phyloP scores from a whole-genome alignment of 2,329 filamentous ascomycete species.

The Conoideocrella luteorostrata region DNA sequence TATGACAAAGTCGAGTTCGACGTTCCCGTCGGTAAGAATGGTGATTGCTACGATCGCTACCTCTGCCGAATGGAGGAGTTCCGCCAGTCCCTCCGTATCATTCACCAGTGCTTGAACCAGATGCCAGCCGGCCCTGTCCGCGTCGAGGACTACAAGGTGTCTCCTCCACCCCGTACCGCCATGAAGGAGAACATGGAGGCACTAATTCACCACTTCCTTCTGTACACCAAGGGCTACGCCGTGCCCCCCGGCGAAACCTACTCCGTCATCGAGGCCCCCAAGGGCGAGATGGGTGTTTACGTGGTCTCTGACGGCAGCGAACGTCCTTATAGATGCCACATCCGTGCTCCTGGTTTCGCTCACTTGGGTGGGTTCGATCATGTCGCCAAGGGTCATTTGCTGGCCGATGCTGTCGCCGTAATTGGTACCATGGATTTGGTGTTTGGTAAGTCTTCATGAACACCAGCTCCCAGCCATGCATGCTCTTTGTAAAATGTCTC shows the following conservation, averaged over 20 bases:
- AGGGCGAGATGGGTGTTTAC: constrained; percentile 99
- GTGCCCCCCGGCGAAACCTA: constrained; percentile 98
- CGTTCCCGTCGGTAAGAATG: constrained; percentile 90
- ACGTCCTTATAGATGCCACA: constrained; percentile 95
- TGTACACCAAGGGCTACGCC: constrained; percentile 97
- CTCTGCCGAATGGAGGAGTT: constrained; percentile 99
- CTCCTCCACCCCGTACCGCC: constrained; percentile 86
- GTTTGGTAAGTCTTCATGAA: constrained; percentile 59
- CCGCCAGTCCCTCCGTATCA: constrained; percentile 94
- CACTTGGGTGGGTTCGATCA: constrained; percentile 94
- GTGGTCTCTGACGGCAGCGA: constrained; percentile 94
- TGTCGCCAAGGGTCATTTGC: constrained; percentile 80
- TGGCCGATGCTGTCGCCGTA: constrained; percentile 94
- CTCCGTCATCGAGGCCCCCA: constrained; percentile 96
- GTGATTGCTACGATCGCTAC: constrained; percentile 98
- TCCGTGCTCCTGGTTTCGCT: constrained; percentile 92
- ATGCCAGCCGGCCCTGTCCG: constrained; percentile 93
- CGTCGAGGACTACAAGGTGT: constrained; percentile 98
- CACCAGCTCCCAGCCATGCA: not conserved
- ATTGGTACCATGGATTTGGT: constrained; percentile 88
- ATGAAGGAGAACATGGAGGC: constrained; percentile 99
- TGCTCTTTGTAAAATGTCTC: too few relatives aligned
- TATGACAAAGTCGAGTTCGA: constrained; percentile 98
- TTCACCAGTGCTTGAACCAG: constrained; percentile 98
- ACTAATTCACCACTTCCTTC: constrained; percentile 96